phyloP scores from a whole-genome alignment of 495 filamentous ascomycete genomes.

The Durotheca rogersii region DNA sequence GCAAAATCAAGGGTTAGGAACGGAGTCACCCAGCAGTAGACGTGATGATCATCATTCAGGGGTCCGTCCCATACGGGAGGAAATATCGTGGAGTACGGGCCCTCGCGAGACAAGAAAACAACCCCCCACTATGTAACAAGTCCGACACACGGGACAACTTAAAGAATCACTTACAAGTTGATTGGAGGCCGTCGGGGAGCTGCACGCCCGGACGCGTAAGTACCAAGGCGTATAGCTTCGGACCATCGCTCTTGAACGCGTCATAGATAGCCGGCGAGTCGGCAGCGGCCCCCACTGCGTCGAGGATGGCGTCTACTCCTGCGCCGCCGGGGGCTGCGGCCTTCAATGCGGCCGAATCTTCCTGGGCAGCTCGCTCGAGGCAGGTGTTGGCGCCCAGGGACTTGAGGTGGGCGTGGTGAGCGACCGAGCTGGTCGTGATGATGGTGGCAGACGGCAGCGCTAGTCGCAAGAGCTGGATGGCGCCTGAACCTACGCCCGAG shows the following conservation, averaged over 20 bases:
- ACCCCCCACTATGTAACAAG: no score
- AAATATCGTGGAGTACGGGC: no score
- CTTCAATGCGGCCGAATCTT: constrained; percentile 30
- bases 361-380: constrained; percentile 34
- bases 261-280: constrained; percentile 17
- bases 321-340: constrained; percentile 29
- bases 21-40: no score
- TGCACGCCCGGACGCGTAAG: constrained; percentile 33
- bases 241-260: constrained; percentile 29
- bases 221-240: constrained; percentile 39
- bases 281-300: constrained; percentile 31
- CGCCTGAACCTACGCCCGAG: constrained; percentile 42
- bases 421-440: constrained; percentile 42
- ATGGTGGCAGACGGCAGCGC: constrained; percentile 39
- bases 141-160: no score
- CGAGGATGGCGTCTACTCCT: constrained; percentile 47
- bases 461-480: constrained; percentile 45
- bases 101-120: no score
- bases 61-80: no score
- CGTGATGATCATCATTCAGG: no score
- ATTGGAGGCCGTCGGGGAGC: constrained; percentile 30
- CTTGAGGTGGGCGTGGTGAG: constrained; percentile 33
- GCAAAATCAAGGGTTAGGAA: no score
- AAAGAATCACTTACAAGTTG: no score
- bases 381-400: constrained; percentile 37